phyloP scores from a whole-genome alignment of 345 rosid species.

The Dipteronia sinensis region DNA sequence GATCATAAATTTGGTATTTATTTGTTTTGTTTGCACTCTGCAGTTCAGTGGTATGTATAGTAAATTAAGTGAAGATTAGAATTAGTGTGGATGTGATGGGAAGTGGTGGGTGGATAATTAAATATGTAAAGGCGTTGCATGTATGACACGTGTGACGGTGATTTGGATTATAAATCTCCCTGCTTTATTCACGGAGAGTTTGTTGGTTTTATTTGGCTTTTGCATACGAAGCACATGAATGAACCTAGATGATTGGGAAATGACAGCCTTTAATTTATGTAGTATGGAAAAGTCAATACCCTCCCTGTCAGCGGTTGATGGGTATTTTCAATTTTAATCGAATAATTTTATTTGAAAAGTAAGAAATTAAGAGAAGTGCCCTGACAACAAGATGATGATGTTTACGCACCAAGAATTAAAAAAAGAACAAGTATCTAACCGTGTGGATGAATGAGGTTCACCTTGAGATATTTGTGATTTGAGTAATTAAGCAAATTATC shows the following conservation, averaged over 20 bases:
- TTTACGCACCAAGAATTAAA: too few species aligned
- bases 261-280: not conserved
- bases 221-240: not conserved
- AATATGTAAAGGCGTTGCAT: conserved; percentile 24
- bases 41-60: conserved; percentile 8
- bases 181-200: not conserved
- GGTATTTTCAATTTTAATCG: too few species aligned
- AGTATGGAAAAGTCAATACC: not conserved
- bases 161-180: not conserved
- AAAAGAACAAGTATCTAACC: too few species aligned
- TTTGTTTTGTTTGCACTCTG: too few species aligned
- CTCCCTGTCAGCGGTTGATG: too few species aligned
- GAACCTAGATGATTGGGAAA: not conserved
- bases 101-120: too few species aligned
- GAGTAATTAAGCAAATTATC: too few species aligned
- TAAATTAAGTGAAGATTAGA: not conserved
- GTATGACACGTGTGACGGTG: conserved; percentile 23
- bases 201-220: not conserved
- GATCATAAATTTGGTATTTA: not conserved
- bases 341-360: too few species aligned
- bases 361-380: too few species aligned
- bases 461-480: too few species aligned
- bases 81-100: not conserved
- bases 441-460: too few species aligned
- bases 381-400: too few species aligned